Evolutionary conservation across 1,284 basidiomycete species (phyloP).

Genomic region (Boletus smithii): DNA sequence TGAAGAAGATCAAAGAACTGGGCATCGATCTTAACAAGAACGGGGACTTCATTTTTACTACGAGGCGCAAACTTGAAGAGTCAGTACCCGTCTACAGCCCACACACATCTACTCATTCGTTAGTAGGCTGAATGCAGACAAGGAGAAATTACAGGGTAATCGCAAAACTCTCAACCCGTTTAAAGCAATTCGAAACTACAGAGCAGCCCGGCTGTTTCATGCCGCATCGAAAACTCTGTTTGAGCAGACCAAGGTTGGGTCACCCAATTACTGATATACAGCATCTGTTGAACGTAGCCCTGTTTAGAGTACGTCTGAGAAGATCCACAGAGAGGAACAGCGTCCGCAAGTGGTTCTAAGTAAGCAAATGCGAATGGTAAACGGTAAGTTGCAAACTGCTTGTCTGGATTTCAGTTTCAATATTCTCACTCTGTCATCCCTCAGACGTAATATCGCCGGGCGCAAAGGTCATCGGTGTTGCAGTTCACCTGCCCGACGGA

Average conservation of each 20-base stretch:
- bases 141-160: too few species aligned
- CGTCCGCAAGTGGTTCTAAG: too few species aligned
- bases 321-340: too few species aligned
- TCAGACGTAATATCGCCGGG: neutral
- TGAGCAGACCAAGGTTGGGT: conserved; percentile 4
- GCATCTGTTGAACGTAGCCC: neutral
- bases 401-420: neutral
- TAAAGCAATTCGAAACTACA: conserved; percentile 5
- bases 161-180: conserved; percentile 9
- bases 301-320: conserved; percentile 14
- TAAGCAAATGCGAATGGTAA: too few species aligned
- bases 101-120: too few species aligned
- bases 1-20: conserved; percentile 3
- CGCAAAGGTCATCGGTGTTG: neutral
- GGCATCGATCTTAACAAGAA: conserved; percentile 2
- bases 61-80: conserved; percentile 5
- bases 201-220: conserved; percentile 8
- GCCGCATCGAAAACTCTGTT: conserved; percentile 2
- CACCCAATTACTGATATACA: too few species aligned
- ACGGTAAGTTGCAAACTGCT: too few species aligned
- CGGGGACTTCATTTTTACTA: conserved; percentile 1
- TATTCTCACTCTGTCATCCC: neutral
- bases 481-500: conserved; percentile 5
- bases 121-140: too few species aligned
- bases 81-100: neutral